Evolutionary conservation across 495 filamentous ascomycete genomes (phyloP), one percentile per base, ranked within the genome.

Genomic region (Neurospora sp.): DNA sequence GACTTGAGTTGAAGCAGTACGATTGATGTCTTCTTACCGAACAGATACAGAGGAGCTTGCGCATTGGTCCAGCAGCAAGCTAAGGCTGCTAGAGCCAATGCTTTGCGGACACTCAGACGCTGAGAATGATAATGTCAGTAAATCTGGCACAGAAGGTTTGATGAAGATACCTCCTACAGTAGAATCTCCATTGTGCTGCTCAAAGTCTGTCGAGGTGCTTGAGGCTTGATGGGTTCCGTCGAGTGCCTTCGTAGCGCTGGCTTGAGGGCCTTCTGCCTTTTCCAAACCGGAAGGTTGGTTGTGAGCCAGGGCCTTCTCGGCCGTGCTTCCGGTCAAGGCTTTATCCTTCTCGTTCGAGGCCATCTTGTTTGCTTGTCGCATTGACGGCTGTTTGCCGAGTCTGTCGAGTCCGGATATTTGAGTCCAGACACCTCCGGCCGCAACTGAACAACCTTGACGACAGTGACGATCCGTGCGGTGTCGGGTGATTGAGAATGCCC

Each of bases 31-130:
- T 3, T 35, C 53, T 61, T 71, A 80, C 78, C 76, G 39, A 78
- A 79, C 39, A 80, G 47, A 68, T 74, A 80, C 39, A 80, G 61
- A 2, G 78, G 78, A 39, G 74, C 75, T 69, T 80, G 78, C 0
- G 78, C 78, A 18, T 72, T 76, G 39, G 72, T 74, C 76, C 76
- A 80, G 77, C 79, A 78, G 20, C 70, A 78, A 10, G 78, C 74
- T 18, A 80, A 72, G 2, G 78, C 77, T 5, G 74, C 69, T 14
- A 79, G 37, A 37, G 78, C 77, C 39, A 78, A 41, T 53, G 73
- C 71, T 12, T 47, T 70, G 68, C 47, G 69, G 22, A 37, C 3
- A 40, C 27, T 73, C 41, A 70, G 38, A 31, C 12, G 53, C 71
- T 74, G 40, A 4, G 42, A 31, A 27, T 18, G 35, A 39, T 42